Conservation (phyloP, 768 basidiomycete genomes). For the Leccinellum albellum region DNA sequence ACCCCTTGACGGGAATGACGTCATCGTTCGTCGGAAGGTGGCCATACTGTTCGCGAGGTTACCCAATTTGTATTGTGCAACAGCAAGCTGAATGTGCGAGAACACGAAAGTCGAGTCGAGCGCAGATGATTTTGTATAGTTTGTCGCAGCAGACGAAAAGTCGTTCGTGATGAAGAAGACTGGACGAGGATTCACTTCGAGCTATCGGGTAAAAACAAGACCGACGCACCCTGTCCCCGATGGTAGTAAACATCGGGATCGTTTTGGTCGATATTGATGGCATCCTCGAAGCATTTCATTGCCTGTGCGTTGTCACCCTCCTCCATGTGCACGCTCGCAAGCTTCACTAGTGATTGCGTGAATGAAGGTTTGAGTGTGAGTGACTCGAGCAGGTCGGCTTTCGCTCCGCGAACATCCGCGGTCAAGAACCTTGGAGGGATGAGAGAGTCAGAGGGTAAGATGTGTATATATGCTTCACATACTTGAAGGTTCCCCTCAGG, state of each 20-base stretch:
- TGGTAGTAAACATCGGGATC: slow-evolving; percentile 99
- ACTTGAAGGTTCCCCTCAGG: slow-evolving; percentile 95
- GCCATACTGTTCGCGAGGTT: slow-evolving; percentile 81
- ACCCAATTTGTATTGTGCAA: slow-evolving; percentile 91
- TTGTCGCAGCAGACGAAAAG: slow-evolving; percentile 77
- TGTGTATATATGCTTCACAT: slow-evolving; percentile 23
- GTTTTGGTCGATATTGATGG: slow-evolving; percentile 72
- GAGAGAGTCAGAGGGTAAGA: not conserved
- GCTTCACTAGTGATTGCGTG: slow-evolving; percentile 92
- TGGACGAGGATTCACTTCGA: slow-evolving; percentile 24
- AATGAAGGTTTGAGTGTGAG: slow-evolving; percentile 61
- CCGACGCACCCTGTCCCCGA: slow-evolving; percentile 78
- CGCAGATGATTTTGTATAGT: slow-evolving; percentile 87
- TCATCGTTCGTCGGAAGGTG: slow-evolving; percentile 82
- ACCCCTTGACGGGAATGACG: slow-evolving; percentile 78
- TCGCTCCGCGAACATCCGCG: slow-evolving; percentile 77
- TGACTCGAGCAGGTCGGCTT: slow-evolving; percentile 76
- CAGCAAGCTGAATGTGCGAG: slow-evolving; percentile 94
- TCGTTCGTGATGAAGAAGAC: slow-evolving; percentile 95
- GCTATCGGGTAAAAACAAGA: not conserved
- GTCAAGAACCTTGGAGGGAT: slow-evolving; percentile 71
- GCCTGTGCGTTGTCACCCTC: slow-evolving; percentile 76
- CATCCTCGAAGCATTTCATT: slow-evolving; percentile 89
- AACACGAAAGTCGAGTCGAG: slow-evolving; percentile 90
- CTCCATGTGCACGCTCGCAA: slow-evolving; percentile 97